Conservation (phyloP, 805 yeast species). For the Kazachstania taianensis region DNA sequence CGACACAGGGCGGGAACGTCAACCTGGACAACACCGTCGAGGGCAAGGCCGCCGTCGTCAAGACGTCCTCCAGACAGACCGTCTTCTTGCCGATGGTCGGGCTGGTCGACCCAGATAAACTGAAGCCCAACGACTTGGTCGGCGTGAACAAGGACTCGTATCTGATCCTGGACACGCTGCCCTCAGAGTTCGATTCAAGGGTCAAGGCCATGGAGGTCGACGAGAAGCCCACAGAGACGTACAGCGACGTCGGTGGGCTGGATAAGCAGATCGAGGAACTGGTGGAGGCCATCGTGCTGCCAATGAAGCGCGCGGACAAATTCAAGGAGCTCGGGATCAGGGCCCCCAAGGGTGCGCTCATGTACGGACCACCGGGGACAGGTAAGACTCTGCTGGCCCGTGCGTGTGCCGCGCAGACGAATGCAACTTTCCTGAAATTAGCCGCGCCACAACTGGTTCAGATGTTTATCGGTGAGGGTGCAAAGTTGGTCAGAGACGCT, state of each 20-base stretch:
- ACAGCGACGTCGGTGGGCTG: conserved; percentile 94
- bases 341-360: conserved; percentile 96
- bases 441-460: conserved; percentile 98
- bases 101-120: conserved; percentile 77
- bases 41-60: conserved; percentile 96
- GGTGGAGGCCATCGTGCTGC: conserved; percentile 95
- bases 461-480: conserved; percentile 98
- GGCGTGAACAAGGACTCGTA: conserved; percentile 98
- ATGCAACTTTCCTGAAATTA: conserved; percentile 89
- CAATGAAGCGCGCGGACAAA: conserved; percentile 97
- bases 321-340: conserved; percentile 89
- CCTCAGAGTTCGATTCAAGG: conserved; percentile 94
- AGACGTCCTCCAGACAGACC: conserved; percentile 95
- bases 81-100: conserved; percentile 94
- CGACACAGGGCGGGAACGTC: conserved; percentile 88
- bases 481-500: conserved; percentile 93
- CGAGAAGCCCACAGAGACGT: conserved; percentile 95
- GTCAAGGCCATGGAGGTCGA: conserved; percentile 99
- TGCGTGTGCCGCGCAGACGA: conserved; percentile 98
- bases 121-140: conserved; percentile 94
- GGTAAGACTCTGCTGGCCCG: conserved; percentile 95
- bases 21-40: conserved; percentile 84
- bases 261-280: conserved; percentile 97
- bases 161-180: conserved; percentile 83
- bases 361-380: conserved; percentile 99